These are phyloP conservation scores for Claviceps pazoutovae DNA, from an alignment of 2,329 filamentous ascomycete species.

Conservation along the genomic window DNA sequence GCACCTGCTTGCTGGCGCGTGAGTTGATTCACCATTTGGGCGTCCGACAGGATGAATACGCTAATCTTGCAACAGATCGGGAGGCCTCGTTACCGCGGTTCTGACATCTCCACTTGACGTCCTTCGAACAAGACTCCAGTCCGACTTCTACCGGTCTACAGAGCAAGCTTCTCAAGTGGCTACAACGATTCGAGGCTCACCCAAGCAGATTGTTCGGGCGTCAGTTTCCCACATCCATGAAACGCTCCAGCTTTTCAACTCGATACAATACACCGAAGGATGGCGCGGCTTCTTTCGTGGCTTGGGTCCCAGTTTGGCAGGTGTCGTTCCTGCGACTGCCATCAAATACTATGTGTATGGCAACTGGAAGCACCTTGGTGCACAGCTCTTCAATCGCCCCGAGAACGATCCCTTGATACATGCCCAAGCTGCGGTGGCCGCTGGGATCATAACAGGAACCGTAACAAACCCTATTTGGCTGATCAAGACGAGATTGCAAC, in stretches of 20 bases:
- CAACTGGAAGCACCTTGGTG: conserved; percentile 54
- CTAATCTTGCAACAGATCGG: conserved; percentile 35
- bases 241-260: conserved; percentile 64
- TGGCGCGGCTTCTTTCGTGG: conserved; percentile 59
- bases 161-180: too few relatives aligned
- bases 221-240: conserved; percentile 50
- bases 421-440: conserved; percentile 45
- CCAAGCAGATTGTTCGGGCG: too few relatives aligned
- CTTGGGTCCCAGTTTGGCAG: conserved; percentile 53
- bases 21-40: conserved; percentile 17
- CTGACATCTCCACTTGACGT: conserved; percentile 77
- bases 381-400: conserved; percentile 42
- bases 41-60: too few relatives aligned
- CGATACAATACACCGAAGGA: conserved; percentile 58
- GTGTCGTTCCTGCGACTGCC: conserved; percentile 54
- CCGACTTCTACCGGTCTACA: conserved; percentile 62
- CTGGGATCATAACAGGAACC: conserved; percentile 55
- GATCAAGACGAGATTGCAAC: conserved; percentile 56
- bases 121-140: conserved; percentile 73
- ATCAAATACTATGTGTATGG: conserved; percentile 63
- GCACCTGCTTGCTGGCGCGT: conserved; percentile 77
- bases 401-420: conserved; percentile 45
- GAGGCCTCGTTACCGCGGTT: conserved; percentile 72
- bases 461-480: conserved; percentile 64
- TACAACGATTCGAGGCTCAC: too few relatives aligned